Conservation (phyloP, 345 rosid species). For the Euclidium syriacum region DNA sequence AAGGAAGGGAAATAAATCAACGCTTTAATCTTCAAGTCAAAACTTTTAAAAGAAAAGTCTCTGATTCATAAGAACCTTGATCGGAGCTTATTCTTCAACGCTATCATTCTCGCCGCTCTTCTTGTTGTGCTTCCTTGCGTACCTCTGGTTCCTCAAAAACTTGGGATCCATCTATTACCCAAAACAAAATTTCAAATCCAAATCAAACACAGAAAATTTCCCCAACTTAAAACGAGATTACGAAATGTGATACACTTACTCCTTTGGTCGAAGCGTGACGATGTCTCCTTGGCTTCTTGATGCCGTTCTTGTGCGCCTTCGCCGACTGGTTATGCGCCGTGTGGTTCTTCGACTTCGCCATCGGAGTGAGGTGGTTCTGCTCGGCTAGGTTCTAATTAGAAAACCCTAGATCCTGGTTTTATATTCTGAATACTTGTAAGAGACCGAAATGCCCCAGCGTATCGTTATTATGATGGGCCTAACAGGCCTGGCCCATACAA, state of each 20-base stretch:
- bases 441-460: too few species aligned
- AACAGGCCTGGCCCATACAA: too few species aligned
- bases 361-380: too few species aligned
- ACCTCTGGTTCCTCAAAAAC: conserved; percentile 99
- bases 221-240: background rate
- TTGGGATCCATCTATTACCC: conserved; percentile 99
- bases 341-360: conserved; percentile 99
- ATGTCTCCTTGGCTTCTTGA: conserved; percentile 93
- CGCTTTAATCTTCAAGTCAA: too few species aligned
- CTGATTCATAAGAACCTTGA: too few species aligned
- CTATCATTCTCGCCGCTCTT: conserved; percentile 39
- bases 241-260: conserved; percentile 35
- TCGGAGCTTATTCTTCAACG: conserved; percentile 33
- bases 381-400: too few species aligned
- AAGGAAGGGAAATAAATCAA: too few species aligned
- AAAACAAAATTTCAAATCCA: background rate
- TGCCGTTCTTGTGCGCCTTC: conserved; percentile 97
- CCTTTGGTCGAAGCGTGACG: conserved; percentile 96
- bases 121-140: conserved; percentile 91
- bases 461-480: too few species aligned
- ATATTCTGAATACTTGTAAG: too few species aligned
- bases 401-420: too few species aligned
- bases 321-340: conserved; percentile 97
- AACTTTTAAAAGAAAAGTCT: too few species aligned
- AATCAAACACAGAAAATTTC: background rate